Base-by-base conservation (phyloP, 768 basidiomycete species). In the Boletus fagicola region DNA sequence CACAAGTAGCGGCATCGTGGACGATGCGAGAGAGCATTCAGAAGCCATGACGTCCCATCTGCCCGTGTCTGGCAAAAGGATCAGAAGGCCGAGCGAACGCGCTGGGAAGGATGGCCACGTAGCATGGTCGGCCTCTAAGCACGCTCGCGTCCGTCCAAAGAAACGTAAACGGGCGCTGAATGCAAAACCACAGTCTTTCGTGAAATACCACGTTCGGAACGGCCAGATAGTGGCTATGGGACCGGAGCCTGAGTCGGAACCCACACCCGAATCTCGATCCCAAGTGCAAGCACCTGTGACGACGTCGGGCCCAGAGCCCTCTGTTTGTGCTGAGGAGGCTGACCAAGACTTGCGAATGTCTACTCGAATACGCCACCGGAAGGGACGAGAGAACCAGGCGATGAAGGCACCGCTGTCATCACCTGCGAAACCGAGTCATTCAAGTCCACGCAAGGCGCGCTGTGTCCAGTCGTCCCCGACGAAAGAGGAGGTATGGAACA, bases 201-300 rank as follows among this genome's bases (percentile, higher is more conserved):
- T 24, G 13, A 66, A 28, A 22, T 57, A 56, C 20, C 59, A 65
- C 24, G 45, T 68, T 7, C 59, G 54, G 49, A 56, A 52, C 3
- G 67, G 68, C 0, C 58, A 56, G 40, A 33, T 69, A 2, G 68
- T 67, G 7, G 12, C 39, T 2, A 3, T 58, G 7, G 45, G 42
- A 5, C 22, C 42, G 13, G 40, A 42, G n/a, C n/a, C 33, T 5
- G 33, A 36, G 4, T 31, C 38, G 6, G 40, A 18, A 15, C 12
- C 30, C 8, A 36, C 20, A 30, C 15, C 30, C 9, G 35, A 24
- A 18, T 11, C n/a, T 36, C 39, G 1, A 20, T 20, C 38, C 2
- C 53, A 20, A 10, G 22, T 22, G 5, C 33, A 18, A 22, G 31
- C 20, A 5, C 40, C 42, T 1, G 31, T 1, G 20, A 13, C 9